Evolutionary conservation across 495 filamentous ascomycete species (phyloP).

Genomic region (Hypomontagnella monticulosa): DNA sequence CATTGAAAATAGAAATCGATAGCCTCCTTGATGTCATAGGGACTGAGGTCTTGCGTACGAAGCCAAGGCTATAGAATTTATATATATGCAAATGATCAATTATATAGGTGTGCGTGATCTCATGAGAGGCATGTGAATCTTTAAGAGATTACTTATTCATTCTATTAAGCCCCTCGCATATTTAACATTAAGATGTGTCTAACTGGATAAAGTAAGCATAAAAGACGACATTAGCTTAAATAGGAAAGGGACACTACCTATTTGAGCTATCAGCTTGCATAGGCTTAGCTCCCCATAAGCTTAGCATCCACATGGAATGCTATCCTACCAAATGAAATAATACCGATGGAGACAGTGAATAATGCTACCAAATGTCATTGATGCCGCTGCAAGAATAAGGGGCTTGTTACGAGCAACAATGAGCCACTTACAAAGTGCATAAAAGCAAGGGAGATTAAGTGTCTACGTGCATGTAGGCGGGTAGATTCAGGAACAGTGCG

Average conservation of each 20-base stretch:
- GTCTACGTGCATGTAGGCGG: slow-evolving; percentile 1
- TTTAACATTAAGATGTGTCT: slow-evolving; percentile 5
- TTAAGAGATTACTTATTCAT: too few relatives aligned
- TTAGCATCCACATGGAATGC: neutral
- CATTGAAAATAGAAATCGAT: slow-evolving; percentile 9
- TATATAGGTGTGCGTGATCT: neutral
- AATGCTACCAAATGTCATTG: slow-evolving; percentile 13
- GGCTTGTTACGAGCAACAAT: slow-evolving; percentile 21
- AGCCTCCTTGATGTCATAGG: slow-evolving; percentile 34
- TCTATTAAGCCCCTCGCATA: neutral
- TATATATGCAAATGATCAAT: slow-evolving; percentile 11
- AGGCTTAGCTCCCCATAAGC: slow-evolving; percentile 1
- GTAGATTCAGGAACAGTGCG: slow-evolving; percentile 19
- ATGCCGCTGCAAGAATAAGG: slow-evolving; percentile 37
- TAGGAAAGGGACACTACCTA: slow-evolving; percentile 15
- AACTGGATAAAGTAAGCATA: slow-evolving; percentile 10
- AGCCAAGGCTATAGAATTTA: slow-evolving; percentile 1
- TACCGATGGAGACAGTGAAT: neutral
- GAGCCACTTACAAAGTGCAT: slow-evolving; percentile 23
- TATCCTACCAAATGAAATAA: neutral
- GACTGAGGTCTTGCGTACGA: slow-evolving; percentile 1
- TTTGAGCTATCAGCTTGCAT: slow-evolving; percentile 1
- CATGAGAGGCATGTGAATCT: slow-evolving; percentile 5
- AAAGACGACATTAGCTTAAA: neutral
- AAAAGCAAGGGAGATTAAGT: slow-evolving; percentile 40